Percentiles rank a stretch among this genome's conserved stretches.
phyloP scores from a whole-genome alignment of 2,329 filamentous ascomycete species.

The Sporothrix inflata region DNA sequence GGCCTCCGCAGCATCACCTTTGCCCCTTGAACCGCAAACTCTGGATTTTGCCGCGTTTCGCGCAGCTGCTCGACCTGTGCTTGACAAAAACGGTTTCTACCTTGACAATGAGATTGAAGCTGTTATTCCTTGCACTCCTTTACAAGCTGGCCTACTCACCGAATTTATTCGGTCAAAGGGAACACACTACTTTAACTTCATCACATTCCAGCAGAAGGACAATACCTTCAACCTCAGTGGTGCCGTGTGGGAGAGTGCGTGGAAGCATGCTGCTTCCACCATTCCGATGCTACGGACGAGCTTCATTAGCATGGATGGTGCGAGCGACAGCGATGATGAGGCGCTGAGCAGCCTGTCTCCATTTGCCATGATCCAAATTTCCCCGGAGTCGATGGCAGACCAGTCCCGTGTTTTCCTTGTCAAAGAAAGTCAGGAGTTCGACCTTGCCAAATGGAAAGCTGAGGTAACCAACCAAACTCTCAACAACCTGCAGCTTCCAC shows the following conservation, averaged over 20 bases:
- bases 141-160: constrained; percentile 79
- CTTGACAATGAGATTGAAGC: constrained; percentile 50
- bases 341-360: constrained; percentile 47
- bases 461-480: constrained; percentile 43
- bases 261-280: constrained; percentile 54
- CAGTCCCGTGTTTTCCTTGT: neutral
- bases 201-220: constrained; percentile 58
- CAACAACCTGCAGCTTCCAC: constrained; percentile 54
- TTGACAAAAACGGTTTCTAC: constrained; percentile 34
- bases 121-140: constrained; percentile 75
- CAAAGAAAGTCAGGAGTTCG: constrained; percentile 35
- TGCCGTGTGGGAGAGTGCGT: constrained; percentile 57
- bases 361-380: constrained; percentile 76
- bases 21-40: neutral
- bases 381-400: neutral
- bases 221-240: constrained; percentile 35
- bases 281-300: constrained; percentile 79
- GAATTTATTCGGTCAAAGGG: constrained; percentile 72
- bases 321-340: constrained; percentile 68
- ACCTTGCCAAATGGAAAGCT: constrained; percentile 45
- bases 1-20: neutral
- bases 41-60: constrained; percentile 48
- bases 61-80: constrained; percentile 36
- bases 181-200: constrained; percentile 73
- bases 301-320: constrained; percentile 66